phyloP scores from a whole-genome alignment of 2,329 filamentous ascomycete genomes.

The Fusarium duplospermum region DNA sequence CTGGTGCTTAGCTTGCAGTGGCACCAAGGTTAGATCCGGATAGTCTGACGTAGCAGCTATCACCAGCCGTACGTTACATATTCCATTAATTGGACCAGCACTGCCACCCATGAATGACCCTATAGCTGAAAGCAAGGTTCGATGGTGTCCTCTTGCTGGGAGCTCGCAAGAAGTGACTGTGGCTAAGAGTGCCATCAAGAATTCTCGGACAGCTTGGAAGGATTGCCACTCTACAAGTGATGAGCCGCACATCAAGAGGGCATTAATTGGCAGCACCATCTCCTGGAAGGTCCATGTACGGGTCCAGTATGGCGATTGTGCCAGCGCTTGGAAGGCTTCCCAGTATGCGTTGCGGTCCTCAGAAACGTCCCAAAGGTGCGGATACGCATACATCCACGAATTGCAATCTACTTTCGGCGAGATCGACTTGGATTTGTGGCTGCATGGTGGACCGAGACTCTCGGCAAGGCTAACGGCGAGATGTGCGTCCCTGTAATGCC shows the following conservation, averaged over 20 bases:
- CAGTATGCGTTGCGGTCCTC: not conserved
- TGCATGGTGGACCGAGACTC: not conserved
- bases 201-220: not conserved
- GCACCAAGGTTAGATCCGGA: no score
- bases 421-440: not conserved
- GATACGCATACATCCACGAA: not conserved
- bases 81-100: rapidly evolving
- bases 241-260: not conserved
- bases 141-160: not conserved
- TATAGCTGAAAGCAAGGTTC: not conserved
- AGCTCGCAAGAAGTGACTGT: rapidly evolving
- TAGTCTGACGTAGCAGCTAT: rapidly evolving
- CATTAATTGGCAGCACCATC: not conserved
- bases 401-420: not conserved
- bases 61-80: no score
- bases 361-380: not conserved
- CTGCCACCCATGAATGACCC: rapidly evolving
- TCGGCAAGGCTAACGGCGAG: not conserved
- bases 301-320: not conserved
- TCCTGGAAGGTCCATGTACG: not conserved
- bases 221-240: not conserved
- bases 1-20: not conserved
- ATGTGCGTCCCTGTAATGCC: not conserved
- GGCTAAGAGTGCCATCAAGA: rapidly evolving
- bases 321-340: not conserved